Conservation (phyloP, 169 alveolate species). For the Plasmodium relictum region DNA sequence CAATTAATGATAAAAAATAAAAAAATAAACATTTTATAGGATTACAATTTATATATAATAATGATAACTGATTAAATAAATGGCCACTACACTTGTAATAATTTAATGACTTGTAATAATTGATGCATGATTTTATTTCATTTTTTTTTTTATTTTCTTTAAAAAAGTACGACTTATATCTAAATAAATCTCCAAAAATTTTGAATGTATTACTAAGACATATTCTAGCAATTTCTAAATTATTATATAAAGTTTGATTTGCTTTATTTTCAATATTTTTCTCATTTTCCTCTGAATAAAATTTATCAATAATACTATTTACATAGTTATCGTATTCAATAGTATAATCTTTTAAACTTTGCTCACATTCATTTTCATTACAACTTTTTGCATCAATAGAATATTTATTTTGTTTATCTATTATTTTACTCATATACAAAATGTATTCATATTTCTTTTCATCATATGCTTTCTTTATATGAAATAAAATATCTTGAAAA, state of each 20-base stretch:
- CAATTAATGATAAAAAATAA: slow-evolving; percentile 49
- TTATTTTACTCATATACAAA: slow-evolving; percentile 10
- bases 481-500: slow-evolving; percentile 18
- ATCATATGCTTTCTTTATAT: slow-evolving; percentile 25
- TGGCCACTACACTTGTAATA: slow-evolving; percentile 44
- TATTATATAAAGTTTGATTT: neutral
- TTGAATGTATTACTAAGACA: slow-evolving; percentile 43
- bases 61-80: slow-evolving; percentile 45
- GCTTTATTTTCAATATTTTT: neutral
- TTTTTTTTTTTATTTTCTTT: slow-evolving; percentile 22
- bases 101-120: slow-evolving; percentile 50
- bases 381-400: neutral
- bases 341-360: slow-evolving; percentile 9
- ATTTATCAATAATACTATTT: slow-evolving; percentile 37
- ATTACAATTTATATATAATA: slow-evolving; percentile 28
- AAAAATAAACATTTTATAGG: slow-evolving; percentile 47
- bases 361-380: neutral
- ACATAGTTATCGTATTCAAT: slow-evolving; percentile 19
- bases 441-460: slow-evolving; percentile 33
- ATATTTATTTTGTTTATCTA: neutral
- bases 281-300: slow-evolving; percentile 13
- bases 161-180: slow-evolving; percentile 46
- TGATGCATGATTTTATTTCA: slow-evolving; percentile 41
- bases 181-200: slow-evolving; percentile 47
- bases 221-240: slow-evolving; percentile 31